Base-by-base conservation (phyloP, 73 alveolate species). In the Stentor coeruleus region DNA sequence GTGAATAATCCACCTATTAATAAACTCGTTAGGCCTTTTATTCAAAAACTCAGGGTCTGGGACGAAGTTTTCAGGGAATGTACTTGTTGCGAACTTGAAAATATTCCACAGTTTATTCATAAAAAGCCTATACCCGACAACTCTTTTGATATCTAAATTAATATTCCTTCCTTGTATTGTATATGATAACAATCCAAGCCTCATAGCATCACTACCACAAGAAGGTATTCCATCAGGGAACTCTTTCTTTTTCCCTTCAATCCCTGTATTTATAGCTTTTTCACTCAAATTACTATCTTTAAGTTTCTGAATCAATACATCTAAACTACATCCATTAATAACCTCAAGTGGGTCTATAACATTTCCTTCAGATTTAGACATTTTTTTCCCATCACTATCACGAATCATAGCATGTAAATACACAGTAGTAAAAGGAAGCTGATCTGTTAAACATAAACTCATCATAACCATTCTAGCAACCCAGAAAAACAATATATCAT, bases 401-500 rank as follows among this genome's bases (percentile, higher is more conserved):
- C 97, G 92, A 39, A 95, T 94, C 93, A 95, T 89, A 3, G 99
- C 98, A 85, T 94, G 99, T 37, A 96, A 91, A 93, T 88, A 96
- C 39, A 96, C 99, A 14, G 98, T 91, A 86, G 89, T 95, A 88
- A 98, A 98, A 31, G 99, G 99, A 55, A 97, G 94, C 83, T 91
- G 84, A 75, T 95, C 99, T 74, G 97, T 92, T 76, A 98, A 91
- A 79, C 95, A 92, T 74, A 93, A 90, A 84, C 97, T 82, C 98
- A 98, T 96, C 97, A 96, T 91, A 77, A 98, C 99, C 99, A 98
- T 98, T 83, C 99, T 93, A 6, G 99, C 99, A 4, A 96, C 99
- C 98, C 98, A 93, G 96, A 98, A 98, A 97, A 98, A 98, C 36
- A 98, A 87, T 77, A 98, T 98, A 91, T 98, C 99, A 91, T 96